Conservation (phyloP, 371 early-diverging fungal genomes). For the Zancudomyces culisetae region DNA sequence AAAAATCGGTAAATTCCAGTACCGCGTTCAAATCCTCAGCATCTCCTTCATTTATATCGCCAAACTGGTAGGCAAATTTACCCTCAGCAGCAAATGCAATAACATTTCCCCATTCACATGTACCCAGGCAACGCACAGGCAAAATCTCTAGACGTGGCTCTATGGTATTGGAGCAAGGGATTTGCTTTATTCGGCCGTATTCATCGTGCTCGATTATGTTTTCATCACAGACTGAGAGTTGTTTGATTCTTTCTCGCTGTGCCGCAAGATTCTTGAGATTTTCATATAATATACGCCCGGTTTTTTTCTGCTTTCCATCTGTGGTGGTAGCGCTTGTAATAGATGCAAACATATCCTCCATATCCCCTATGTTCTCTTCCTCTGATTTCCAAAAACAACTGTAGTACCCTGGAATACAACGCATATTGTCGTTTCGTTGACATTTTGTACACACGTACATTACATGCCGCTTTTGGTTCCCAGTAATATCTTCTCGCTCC, state of each 20-base stretch:
- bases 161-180: no score
- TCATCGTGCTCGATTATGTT: slow-evolving; percentile 13
- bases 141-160: no score
- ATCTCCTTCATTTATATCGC: slow-evolving; percentile 20
- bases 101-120: slow-evolving; percentile 21
- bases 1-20: slow-evolving; percentile 22
- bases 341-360: slow-evolving; percentile 22
- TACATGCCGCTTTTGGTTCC: no score
- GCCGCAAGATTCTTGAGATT: slow-evolving; percentile 15
- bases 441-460: slow-evolving; percentile 24
- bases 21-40: slow-evolving; percentile 21
- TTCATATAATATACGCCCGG: slow-evolving; percentile 23
- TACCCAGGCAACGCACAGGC: slow-evolving; percentile 19
- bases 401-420: slow-evolving; percentile 16
- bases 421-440: slow-evolving; percentile 17
- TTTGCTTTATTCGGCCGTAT: no score
- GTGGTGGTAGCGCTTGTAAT: slow-evolving; percentile 15
- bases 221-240: slow-evolving; percentile 15
- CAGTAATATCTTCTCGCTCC: no score
- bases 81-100: slow-evolving; percentile 16
- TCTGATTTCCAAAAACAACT: slow-evolving; percentile 13
- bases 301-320: slow-evolving; percentile 18
- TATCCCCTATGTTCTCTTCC: slow-evolving; percentile 20
- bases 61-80: slow-evolving; percentile 24
- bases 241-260: slow-evolving; percentile 19